Conservation (phyloP, 2,329 filamentous ascomycete genomes). For the Pleomassaria siparia region DNA sequence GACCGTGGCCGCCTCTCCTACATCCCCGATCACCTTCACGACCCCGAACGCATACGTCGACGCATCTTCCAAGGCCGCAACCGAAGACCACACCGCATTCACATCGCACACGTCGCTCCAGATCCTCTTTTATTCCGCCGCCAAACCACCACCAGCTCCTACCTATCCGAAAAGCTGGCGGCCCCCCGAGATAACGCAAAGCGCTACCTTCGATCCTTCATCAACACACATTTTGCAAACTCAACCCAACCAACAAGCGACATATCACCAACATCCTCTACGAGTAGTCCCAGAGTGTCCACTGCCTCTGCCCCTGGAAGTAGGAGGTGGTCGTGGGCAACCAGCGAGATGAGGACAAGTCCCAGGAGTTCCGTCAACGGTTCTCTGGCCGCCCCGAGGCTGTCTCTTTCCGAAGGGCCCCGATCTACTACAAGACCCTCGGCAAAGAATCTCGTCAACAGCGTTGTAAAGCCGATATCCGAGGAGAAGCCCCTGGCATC, state of each 20-base stretch:
- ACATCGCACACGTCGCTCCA: conserved; percentile 54
- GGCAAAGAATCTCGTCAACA: conserved; percentile 35
- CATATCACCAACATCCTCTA: conserved; percentile 24
- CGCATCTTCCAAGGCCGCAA: conserved; percentile 53
- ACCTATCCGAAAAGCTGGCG: conserved; percentile 52
- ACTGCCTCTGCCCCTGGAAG: conserved; percentile 30
- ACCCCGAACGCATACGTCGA: conserved; percentile 24
- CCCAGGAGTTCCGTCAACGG: conserved; percentile 45
- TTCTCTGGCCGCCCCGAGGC: conserved; percentile 7
- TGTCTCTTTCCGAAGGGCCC: conserved; percentile 38
- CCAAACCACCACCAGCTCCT: conserved; percentile 37
- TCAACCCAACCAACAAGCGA: conserved; percentile 24
- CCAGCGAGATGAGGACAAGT: conserved; percentile 43
- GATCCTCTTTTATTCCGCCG: conserved; percentile 38
- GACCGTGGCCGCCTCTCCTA: conserved; percentile 43
- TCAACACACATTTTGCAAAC: conserved; percentile 38
- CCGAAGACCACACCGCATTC: conserved; percentile 58
- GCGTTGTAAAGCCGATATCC: conserved; percentile 36
- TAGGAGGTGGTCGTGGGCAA: conserved; percentile 24
- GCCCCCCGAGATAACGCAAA: conserved; percentile 52
- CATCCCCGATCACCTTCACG: conserved; percentile 38
- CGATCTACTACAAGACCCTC: conserved; percentile 40
- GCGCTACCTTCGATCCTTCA: conserved; percentile 52
- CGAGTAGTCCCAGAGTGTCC: conserved; percentile 32
- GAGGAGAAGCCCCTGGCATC: conserved; percentile 73